Conservation (phyloP, 2,329 filamentous ascomycete genomes). For the Aspergillus ibericus region DNA sequence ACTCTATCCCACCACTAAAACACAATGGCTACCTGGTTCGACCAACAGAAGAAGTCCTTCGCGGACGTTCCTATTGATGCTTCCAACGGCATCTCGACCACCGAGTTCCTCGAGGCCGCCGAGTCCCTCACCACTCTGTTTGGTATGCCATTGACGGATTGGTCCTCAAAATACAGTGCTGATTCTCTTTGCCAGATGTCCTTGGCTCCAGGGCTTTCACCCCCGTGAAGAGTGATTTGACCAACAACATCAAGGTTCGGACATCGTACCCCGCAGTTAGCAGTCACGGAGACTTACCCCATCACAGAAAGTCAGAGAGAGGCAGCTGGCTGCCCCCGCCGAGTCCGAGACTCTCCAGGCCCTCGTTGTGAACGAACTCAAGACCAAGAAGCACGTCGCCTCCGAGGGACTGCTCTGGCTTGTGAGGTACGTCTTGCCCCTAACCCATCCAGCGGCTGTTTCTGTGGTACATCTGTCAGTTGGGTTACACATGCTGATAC, state of each 20-base stretch:
- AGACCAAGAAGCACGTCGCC: constrained; percentile 82
- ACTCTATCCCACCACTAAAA: neutral
- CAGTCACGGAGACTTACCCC: constrained; percentile 11
- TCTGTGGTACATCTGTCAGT: neutral
- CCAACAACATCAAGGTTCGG: constrained; percentile 83
- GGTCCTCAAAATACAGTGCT: neutral
- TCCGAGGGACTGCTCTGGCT: constrained; percentile 92
- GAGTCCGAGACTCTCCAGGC: constrained; percentile 84
- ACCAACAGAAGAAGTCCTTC: constrained; percentile 82
- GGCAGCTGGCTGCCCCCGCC: constrained; percentile 72
- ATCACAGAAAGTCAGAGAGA: constrained; percentile 79
- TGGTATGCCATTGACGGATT: constrained; percentile 52
- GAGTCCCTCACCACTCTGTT: constrained; percentile 87
- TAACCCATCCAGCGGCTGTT: neutral
- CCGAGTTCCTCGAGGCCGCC: constrained; percentile 85
- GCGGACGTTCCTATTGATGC: constrained; percentile 74
- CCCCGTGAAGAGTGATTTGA: constrained; percentile 87
- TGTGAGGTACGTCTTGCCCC: constrained; percentile 62
- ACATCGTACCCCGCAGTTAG: constrained; percentile 7
- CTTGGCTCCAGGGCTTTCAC: constrained; percentile 73
- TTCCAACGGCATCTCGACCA: constrained; percentile 73
- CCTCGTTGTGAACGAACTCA: constrained; percentile 82
- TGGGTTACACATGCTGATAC: constrained; percentile 3
- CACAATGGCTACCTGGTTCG: constrained; percentile 69
- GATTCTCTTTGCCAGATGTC: constrained; percentile 50